Evolutionary conservation across 1,284 basidiomycete genomes (phyloP), one percentile per base, ranked within the genome.

Genomic region (Takashimella koratensis): DNA sequence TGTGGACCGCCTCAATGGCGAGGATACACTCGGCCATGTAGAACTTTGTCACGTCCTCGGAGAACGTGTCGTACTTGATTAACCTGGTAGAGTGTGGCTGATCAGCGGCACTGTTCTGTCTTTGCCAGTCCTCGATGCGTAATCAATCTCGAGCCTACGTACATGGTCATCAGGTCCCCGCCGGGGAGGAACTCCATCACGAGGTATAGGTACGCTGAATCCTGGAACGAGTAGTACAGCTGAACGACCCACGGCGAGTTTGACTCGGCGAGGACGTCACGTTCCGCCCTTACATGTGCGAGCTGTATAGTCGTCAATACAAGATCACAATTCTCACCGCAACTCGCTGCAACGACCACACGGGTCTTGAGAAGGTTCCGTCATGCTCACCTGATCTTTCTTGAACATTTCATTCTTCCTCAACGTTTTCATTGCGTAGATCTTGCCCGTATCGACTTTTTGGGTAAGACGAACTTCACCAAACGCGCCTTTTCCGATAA

Each of bases 121-220:
- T n/a, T n/a, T n/a, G n/a, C n/a, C n/a, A n/a, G n/a, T n/a, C n/a
- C n/a, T n/a, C n/a, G n/a, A n/a, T n/a, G n/a, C n/a, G n/a, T n/a
- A n/a, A n/a, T n/a, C n/a, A n/a, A n/a, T n/a, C n/a, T n/a, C n/a
- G n/a, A 13, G 4, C 6, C 43, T 25, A 61, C 72, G 64, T 43
- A 78, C 76, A 78, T 76, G 16, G 76, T 83, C 95, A 98, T 98
- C 57, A 98, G 80, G 76, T 98, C 95, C 21, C 95, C 95, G 44
- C 95, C 95, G 25, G 95, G 94, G 51, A 98, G 80, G 79, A 98
- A 98, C 76, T 98, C 95, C 95, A 98, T 98, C 79, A 98, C 88
- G 60, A 98, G 84, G 77, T 98, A 98, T 40, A 98, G 85, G 71
- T 95, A 97, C 53, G 90, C 81, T 2, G 89, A 84, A 74, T 98